Evolutionary conservation across 768 basidiomycete genomes (phyloP), one percentile per base, ranked within the genome.

Genomic region (Lactarius vividus): DNA sequence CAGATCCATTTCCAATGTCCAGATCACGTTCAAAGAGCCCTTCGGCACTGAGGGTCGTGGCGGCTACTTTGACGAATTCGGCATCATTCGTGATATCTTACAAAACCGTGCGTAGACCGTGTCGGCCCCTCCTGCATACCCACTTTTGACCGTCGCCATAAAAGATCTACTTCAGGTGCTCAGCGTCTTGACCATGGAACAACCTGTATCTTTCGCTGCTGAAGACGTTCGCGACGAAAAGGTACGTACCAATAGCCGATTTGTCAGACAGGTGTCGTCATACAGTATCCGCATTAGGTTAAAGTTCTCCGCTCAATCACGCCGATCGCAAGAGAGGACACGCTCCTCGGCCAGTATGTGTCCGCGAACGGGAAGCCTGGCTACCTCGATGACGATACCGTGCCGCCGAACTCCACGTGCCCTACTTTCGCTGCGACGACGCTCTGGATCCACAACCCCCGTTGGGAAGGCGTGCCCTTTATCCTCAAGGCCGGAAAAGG

Each of bases 11-110:
- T 88, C 85, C 79, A 98, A 95, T 74, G 94, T 99, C 39, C 97
- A 99, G 77, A 97, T 98, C 78, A 97, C 95, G 18, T 98, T 98
- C 86, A 98, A 98, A 81, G 97, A 98, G 78, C 94, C 96, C 2
- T 98, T 98, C 75, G 96, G 96, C 23, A 99, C 96, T 57, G 97
- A 99, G 75, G 96, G 96, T n/a, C 92, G 96, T 70, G 96, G 96
- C n/a, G 96, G 97, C 20, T 99, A 99, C 84, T 99, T 99, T 80
- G 96, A 99, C 76, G 96, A 98, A 79, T 99, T 98, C 78, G 97
- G 97, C 62, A 98, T 99, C 76, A 96, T 99, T 77, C 90, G 96
- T 74, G 96, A 99, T 77, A 83, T 99, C 65, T 81, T 96, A 75
- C 96, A 99, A 81, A 99, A 99, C 79, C 96, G 96, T 97, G 77